Conservation (phyloP, 257 asterid genomes). For the Nicotiana obtusifolia region DNA sequence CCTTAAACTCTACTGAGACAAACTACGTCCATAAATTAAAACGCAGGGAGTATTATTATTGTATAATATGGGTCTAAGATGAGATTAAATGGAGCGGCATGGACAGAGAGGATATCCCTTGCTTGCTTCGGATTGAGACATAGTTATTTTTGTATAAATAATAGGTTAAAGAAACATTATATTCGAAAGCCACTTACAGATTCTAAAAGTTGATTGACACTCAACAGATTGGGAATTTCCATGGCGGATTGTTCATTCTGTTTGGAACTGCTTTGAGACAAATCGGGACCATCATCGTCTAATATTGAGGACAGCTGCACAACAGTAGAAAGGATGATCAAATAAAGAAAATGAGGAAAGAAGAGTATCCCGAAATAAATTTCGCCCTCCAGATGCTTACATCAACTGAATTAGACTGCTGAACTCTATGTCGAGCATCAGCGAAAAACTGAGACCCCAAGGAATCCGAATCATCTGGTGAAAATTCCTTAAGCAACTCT, state of each 20-base stretch:
- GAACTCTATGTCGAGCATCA: slow-evolving; percentile 31
- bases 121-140: background rate
- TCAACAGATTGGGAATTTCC: slow-evolving; percentile 60
- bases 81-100: background rate
- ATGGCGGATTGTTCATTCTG: slow-evolving; percentile 35
- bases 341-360: slow-evolving; percentile 2
- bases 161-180: background rate
- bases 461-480: slow-evolving; percentile 57
- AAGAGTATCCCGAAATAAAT: background rate
- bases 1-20: background rate
- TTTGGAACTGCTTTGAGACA: slow-evolving; percentile 28
- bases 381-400: slow-evolving; percentile 38
- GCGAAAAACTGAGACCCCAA: slow-evolving; percentile 42
- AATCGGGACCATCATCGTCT: slow-evolving; percentile 42
- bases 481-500: slow-evolving; percentile 64
- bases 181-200: slow-evolving; percentile 55
- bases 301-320: slow-evolving; percentile 51
- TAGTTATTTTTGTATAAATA: background rate
- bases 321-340: slow-evolving; percentile 12
- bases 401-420: slow-evolving; percentile 26
- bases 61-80: background rate
- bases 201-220: slow-evolving; percentile 86
- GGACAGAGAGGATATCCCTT: background rate
- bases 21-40: too few relatives aligned
- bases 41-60: background rate